A percentile compares a stretch with the other conserved stretches of the same genome.
phyloP scores from a whole-genome alignment of 1,284 basidiomycete genomes.

The Leucoagaricus sp. region DNA sequence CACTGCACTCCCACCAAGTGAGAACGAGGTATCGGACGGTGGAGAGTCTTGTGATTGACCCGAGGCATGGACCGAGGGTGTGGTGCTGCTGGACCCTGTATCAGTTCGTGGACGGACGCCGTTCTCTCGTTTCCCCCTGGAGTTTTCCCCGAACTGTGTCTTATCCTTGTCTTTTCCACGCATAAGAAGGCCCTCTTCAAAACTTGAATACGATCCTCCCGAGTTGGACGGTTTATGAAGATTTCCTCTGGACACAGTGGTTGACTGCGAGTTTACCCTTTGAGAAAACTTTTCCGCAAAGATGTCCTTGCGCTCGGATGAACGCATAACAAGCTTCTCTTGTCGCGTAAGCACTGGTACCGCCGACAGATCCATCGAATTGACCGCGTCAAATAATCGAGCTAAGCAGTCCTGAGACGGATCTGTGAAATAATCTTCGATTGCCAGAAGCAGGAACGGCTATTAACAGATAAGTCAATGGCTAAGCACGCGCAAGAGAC shows the following conservation, averaged over 20 bases:
- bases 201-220: constrained; percentile 62
- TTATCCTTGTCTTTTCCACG: constrained; percentile 41
- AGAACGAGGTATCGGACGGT: constrained; percentile 70
- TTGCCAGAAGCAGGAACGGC: constrained; percentile 91
- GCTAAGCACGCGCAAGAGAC: neutral
- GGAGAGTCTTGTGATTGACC: constrained; percentile 42
- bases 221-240: constrained; percentile 57
- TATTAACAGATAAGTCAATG: constrained; percentile 30
- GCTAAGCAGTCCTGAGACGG: constrained; percentile 89
- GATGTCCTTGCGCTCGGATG: constrained; percentile 88
- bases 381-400: constrained; percentile 90
- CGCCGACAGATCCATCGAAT: constrained; percentile 84
- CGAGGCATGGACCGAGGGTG: constrained; percentile 25
- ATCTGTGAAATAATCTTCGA: constrained; percentile 92
- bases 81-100: constrained; percentile 33
- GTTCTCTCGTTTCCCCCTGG: constrained; percentile 28
- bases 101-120: constrained; percentile 45
- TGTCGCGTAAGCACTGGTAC: constrained; percentile 78
- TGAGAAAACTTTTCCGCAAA: constrained; percentile 81
- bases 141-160: constrained; percentile 24
- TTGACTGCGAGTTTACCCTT: constrained; percentile 27
- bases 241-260: constrained; percentile 24
- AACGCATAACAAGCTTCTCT: constrained; percentile 89
- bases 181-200: constrained; percentile 61
- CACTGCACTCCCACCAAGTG: constrained; percentile 73